Evolutionary conservation across 257 asterid genomes (phyloP), one percentile per base, ranked within the genome.

Genomic region (Handroanthus guayacan): DNA sequence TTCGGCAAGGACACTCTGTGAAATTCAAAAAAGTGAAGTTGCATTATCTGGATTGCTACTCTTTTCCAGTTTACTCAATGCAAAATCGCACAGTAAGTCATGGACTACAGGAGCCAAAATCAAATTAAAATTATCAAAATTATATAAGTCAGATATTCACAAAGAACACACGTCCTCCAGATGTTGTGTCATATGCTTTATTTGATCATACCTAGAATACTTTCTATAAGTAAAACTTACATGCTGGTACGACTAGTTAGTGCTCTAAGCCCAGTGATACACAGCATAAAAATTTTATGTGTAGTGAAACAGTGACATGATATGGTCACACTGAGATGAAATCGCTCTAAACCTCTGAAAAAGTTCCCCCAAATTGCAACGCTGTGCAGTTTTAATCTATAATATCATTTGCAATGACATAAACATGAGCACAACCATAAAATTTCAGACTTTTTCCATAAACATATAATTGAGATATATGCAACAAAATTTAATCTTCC

Each of bases 21-120:
- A 45, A 67, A 6, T 66, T 75, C 57, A 75, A 43, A 43, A 55
- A 31, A 56, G 6, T 9, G 36, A 54, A 67, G 61, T 34, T 41
- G 17, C 62, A 37, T 48, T 14, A 44, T 56, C 62, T 39, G 37
- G 62, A 66, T 38, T 55, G 20, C 7, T 54, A 38, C 9, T 3
- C 36, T 5, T 9, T 51, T 18, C 11, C 71, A 25, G 31, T 25
- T 25, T 25, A 25, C 31, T 71, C 67, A 18, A 12, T 57, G 3
- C 56, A 20, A 20, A 55, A 39, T 3, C 6, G 36, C 74, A 68
- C 6, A 50, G 45, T 9, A 51, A 57, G 45, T 58, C 6, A 25
- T 11, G 63, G 43, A 67, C 3, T 62, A 44, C 9, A 44, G 1
- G 18, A 66, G 71, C 5, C 18, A 55, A 18, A 55, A 37, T 71